Evolutionary conservation across 176 grass and related monocot genomes (phyloP).

Genomic region (Dactylis glomerata): DNA sequence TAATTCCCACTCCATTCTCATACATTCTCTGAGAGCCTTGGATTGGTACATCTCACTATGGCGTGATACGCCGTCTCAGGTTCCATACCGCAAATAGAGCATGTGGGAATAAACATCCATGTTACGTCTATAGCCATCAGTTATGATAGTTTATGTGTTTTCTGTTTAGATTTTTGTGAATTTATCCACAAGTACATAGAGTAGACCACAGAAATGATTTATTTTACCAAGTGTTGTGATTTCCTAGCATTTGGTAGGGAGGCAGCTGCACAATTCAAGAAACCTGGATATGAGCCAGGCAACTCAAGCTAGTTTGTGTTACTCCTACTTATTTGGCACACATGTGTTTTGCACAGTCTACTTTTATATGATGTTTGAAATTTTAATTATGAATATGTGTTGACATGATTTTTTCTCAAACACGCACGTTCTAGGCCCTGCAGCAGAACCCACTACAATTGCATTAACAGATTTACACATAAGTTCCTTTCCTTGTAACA

Average conservation of each 20-base stretch:
- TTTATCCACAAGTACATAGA: not conserved
- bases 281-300: not conserved
- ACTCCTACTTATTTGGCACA: not conserved
- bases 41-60: too few species aligned
- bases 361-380: not conserved
- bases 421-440: not conserved
- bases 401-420: not conserved
- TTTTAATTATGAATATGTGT: not conserved
- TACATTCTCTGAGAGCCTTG: too few species aligned
- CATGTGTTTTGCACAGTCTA: not conserved
- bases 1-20: too few species aligned
- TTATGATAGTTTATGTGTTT: not conserved
- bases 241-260: not conserved
- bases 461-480: not conserved
- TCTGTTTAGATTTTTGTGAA: not conserved
- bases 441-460: not conserved
- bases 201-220: not conserved
- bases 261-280: not conserved
- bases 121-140: not conserved
- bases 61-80: too few species aligned
- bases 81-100: too few species aligned
- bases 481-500: not conserved
- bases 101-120: too few species aligned
- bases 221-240: not conserved
- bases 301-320: constrained; percentile 7